Base-by-base conservation (phyloP, 2,329 filamentous ascomycete species). In the Exophiala dermatitidis region DNA sequence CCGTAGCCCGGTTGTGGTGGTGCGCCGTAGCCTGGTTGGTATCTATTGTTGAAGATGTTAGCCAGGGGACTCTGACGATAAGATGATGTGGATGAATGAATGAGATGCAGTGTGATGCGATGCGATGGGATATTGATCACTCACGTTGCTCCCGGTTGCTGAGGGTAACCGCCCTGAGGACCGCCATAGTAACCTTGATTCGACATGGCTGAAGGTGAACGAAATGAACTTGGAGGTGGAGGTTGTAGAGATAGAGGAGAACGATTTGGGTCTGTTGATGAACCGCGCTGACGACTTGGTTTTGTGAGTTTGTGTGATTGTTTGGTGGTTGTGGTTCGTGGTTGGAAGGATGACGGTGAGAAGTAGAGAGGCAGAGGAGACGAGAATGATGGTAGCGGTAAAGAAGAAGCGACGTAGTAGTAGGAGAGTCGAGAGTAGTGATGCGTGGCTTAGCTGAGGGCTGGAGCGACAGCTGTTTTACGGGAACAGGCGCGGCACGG, bases 131-230 rank as follows among this genome's bases (percentile, higher is more conserved):
- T 19, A 38, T 38, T n/a, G 36, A 5, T 10, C 40, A 48, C 58
- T 53, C 49, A 63, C 60, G 43, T 51, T 54, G 60, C 56, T 19
- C 56, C 58, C 43, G 61, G 61, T 45, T 62, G 59, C 52, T 63
- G 38, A 28, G 38, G 38, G 19, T 41, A 41, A 26, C 38, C 38
- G 38, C 38, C 38, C 4, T 41, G 61, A 49, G 58, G 60, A 28
- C 56, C 54, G 41, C 53, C 52, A 38, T 63, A 62, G 46, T 64
- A 64, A 40, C 52, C 55, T 59, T 63, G 60, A 37, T 56, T 61
- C 32, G 60, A 59, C 60, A 62, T 63, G 19, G 28, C 33, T 48
- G 19, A 19, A 19, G 19, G 19, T 19, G 19, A 19, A 19, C 19
- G 19, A 19, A 19, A 10, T 46, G 43, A 31, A n/a, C 31, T 37